phyloP scores from a whole-genome alignment of 2,329 filamentous ascomycete genomes.

The Xylariales sp. region DNA sequence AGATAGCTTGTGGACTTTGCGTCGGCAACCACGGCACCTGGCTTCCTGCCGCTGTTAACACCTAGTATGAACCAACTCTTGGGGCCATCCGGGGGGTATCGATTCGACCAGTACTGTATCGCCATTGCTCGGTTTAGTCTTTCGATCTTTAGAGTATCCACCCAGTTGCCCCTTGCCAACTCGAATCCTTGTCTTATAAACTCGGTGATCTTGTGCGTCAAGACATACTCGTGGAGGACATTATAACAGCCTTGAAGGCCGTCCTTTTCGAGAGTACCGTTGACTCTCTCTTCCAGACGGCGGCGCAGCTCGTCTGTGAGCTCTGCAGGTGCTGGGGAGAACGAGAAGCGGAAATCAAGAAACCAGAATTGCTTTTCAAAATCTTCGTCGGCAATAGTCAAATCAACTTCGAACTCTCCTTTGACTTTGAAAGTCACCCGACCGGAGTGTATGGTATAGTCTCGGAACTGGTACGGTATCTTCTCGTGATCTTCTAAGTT shows the following conservation, averaged over 20 bases:
- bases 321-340: conserved; percentile 60
- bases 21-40: conserved; percentile 29
- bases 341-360: conserved; percentile 84
- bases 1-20: conserved; percentile 49
- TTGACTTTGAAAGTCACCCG: conserved; percentile 82
- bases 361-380: conserved; percentile 85
- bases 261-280: conserved; percentile 63
- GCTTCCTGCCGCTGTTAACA: conserved; percentile 61
- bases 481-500: conserved; percentile 77
- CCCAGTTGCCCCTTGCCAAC: conserved; percentile 69
- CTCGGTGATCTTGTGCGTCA: conserved; percentile 87
- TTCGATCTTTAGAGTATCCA: conserved; percentile 72
- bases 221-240: conserved; percentile 78
- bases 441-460: conserved; percentile 78
- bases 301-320: conserved; percentile 60
- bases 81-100: conserved; percentile 47
- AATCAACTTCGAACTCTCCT: conserved; percentile 86
- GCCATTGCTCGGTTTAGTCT: conserved; percentile 75
- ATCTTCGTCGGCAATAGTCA: conserved; percentile 86
- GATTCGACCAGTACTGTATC: conserved; percentile 84
- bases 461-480: conserved; percentile 68
- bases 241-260: conserved; percentile 79
- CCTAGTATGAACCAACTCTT: conserved; percentile 94
- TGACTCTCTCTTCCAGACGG: conserved; percentile 67
- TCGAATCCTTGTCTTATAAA: conserved; percentile 72